Evolutionary conservation across 495 filamentous ascomycete species (phyloP), one percentile per base, ranked within the genome.

Genomic region (Durotheca rogersii): DNA sequence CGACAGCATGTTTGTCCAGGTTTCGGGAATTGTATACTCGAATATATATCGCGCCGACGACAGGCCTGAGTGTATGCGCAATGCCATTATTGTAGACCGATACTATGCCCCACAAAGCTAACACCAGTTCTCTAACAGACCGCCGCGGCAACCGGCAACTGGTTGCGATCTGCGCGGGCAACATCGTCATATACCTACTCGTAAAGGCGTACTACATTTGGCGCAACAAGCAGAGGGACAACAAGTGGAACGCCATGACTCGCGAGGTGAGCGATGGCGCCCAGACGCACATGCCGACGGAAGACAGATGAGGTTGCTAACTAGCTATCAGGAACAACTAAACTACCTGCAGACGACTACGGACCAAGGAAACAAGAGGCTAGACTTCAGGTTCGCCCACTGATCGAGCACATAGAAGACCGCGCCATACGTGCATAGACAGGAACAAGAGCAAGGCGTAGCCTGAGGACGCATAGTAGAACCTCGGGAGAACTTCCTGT

Each of bases 31-130:
- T 34, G 74, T 84, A 45, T 63, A 68, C 7, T 78, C 77, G 25
- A 86, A 88, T 51, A 81, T 86, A 29, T 87, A 86, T 47, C 81
- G 81, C 2, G 61, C 70, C 2, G 77, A 79, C 31, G 80, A 83
- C 50, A 68, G 67, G 45, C 80, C 57, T 3, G 42, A 48, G 31
- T 59, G 46, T 21, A 36, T 3, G 33, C 27, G 40, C 0, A 21
- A 14, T 34, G 7, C 14, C n/a, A 17, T 29, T 40, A 5, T 21
- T 9, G 29, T 20, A 6, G 4, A 5, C 16, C n/a, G 15, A 11
- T 14, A 15, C 18, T 10, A 7, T 20, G 9, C 7, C 6, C 14
- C 11, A 27, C 7, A 35, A n/a, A 5, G n/a, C 46, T 19, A 80
- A 85, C 57, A 71, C 75, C 0, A 77, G 75, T 2, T 71, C 73